These are phyloP conservation scores for Irpex rosettiformis DNA, from an alignment of 1,284 basidiomycete genomes.

Conservation along the genomic window DNA sequence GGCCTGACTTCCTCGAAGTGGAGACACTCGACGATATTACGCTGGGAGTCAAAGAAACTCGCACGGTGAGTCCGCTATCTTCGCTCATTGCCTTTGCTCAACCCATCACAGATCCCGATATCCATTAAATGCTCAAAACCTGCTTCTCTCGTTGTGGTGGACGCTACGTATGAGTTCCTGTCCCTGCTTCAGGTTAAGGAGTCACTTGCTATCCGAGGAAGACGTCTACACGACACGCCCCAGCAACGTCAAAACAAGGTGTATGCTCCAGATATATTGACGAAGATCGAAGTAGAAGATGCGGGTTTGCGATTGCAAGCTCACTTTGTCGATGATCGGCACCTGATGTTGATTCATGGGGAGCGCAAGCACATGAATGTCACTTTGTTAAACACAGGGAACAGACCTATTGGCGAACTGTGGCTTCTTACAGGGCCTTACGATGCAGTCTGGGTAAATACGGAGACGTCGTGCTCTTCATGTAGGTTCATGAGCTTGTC, in stretches of 20 bases:
- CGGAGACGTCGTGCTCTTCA: slow-evolving; percentile 12
- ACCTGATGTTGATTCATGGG: slow-evolving; percentile 54
- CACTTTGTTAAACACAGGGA: slow-evolving; percentile 61
- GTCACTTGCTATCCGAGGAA: slow-evolving; percentile 59
- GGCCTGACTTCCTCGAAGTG: slow-evolving; percentile 45
- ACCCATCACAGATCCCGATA: slow-evolving; percentile 53
- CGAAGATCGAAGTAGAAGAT: slow-evolving; percentile 57
- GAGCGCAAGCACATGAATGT: slow-evolving; percentile 53
- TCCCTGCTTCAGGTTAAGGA: slow-evolving; percentile 60
- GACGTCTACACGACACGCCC: slow-evolving; percentile 66
- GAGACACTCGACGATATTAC: slow-evolving; percentile 56
- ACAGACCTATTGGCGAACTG: slow-evolving; percentile 52
- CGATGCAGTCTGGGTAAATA: slow-evolving; percentile 58
- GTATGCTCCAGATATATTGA: slow-evolving; percentile 61
- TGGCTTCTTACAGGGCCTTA: slow-evolving; percentile 62
- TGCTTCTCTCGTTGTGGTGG: slow-evolving; percentile 50
- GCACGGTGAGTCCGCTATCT: slow-evolving; percentile 42
- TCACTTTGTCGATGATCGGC: slow-evolving; percentile 50
- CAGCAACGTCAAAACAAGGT: slow-evolving; percentile 59
- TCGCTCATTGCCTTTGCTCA: background rate
- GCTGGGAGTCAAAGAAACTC: slow-evolving; percentile 54
- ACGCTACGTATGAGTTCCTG: slow-evolving; percentile 63
- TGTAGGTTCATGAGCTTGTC: slow-evolving; percentile 11
- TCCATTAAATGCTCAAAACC: slow-evolving; percentile 49
- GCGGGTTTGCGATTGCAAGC: slow-evolving; percentile 55